Percentiles rank a stretch among this genome's conserved stretches.
These are phyloP conservation scores for Neonectria neomacrospora DNA, from an alignment of 2,329 filamentous ascomycete species.

Conservation along the genomic window DNA sequence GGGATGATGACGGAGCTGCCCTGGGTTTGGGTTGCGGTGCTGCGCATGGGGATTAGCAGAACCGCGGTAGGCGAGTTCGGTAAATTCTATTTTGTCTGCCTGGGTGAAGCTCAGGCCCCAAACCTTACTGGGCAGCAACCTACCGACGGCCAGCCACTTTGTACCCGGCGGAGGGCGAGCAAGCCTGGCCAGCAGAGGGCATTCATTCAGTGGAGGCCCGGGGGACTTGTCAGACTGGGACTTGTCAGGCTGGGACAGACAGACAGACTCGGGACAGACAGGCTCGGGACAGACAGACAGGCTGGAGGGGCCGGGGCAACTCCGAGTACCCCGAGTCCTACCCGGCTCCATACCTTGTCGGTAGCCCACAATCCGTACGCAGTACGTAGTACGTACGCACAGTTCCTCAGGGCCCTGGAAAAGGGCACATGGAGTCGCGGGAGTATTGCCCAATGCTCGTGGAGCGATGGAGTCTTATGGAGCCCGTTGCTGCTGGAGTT, in stretches of 20 bases:
- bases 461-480: not conserved
- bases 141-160: conserved; percentile 2
- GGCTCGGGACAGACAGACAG: not conserved
- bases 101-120: conserved; percentile 14
- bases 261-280: no score
- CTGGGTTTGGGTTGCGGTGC: conserved; percentile 13
- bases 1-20: conserved; percentile 28
- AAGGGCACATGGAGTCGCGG: not conserved
- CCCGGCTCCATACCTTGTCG: not conserved
- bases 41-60: conserved; percentile 16
- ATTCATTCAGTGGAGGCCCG: not conserved
- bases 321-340: not conserved
- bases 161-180: conserved; percentile 9
- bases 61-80: conserved; percentile 26
- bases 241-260: no score
- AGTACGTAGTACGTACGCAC: not conserved
- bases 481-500: not conserved
- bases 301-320: conserved; percentile 8
- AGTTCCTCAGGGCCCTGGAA: not conserved
- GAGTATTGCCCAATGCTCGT: not conserved
- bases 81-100: conserved; percentile 6
- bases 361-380: no score
- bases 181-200: conserved; percentile 3
- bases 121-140: conserved; percentile 18
- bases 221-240: not conserved